Conservation (phyloP, 2,329 filamentous ascomycete genomes). For the Apiospora sp. region DNA sequence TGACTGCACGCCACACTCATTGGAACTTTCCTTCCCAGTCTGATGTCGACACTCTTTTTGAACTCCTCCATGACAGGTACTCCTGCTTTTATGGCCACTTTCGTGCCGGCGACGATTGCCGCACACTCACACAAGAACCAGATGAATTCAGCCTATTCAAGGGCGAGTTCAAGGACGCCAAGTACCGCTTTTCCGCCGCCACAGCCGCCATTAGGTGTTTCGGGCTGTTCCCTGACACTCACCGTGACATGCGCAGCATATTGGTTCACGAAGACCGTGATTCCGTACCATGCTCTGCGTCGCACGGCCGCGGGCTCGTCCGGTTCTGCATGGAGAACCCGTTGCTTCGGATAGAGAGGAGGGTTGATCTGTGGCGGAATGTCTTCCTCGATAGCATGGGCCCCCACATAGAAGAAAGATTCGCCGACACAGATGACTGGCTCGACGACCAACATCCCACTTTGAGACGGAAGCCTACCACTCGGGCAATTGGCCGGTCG, state of each 20-base stretch:
- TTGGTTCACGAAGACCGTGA: conserved; percentile 3
- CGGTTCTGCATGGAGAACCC: background rate
- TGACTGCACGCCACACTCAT: background rate
- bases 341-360: background rate
- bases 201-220: background rate
- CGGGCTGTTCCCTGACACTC: background rate
- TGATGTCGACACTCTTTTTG: background rate
- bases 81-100: background rate
- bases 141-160: background rate
- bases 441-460: no score
- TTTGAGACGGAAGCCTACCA: background rate
- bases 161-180: background rate
- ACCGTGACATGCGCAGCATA: background rate
- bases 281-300: background rate
- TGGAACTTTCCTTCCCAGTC: background rate
- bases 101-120: background rate
- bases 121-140: background rate
- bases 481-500: background rate
- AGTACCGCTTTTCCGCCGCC: background rate
- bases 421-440: no score
- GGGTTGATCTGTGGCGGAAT: conserved; percentile 10
- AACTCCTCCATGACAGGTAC: background rate
- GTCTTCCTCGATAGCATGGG: background rate
- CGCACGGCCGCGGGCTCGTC: background rate
- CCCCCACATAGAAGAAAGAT: background rate